phyloP scores from a whole-genome alignment of 2,329 filamentous ascomycete species.

The Alternaria sp. region DNA sequence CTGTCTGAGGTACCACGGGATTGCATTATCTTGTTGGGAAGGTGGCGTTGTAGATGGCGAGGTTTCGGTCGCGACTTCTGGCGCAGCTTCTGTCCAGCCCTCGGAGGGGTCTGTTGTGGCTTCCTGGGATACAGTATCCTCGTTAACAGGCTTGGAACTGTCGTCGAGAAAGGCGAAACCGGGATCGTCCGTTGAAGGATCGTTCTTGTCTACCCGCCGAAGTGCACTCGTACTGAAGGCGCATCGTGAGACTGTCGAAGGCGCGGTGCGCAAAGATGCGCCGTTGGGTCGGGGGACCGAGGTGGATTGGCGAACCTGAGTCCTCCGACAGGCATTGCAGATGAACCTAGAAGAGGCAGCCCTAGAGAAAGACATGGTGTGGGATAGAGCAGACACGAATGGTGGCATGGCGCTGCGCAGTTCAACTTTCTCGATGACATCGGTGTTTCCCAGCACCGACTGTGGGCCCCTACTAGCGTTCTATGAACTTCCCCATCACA shows the following conservation, averaged over 20 bases:
- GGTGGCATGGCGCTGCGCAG: not conserved
- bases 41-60: slow-evolving; percentile 5
- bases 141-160: not conserved
- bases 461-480: not conserved
- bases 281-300: slow-evolving; percentile 6
- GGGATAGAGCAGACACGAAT: not conserved
- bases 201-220: slow-evolving; percentile 21
- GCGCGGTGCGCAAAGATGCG: slow-evolving; percentile 7
- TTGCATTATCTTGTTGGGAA: slow-evolving; percentile 23
- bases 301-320: slow-evolving; percentile 12
- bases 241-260: slow-evolving; percentile 16
- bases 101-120: not conserved
- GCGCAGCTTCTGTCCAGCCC: slow-evolving; percentile 6
- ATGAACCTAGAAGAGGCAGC: slow-evolving; percentile 27
- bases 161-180: slow-evolving; percentile 20
- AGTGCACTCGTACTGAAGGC: slow-evolving; percentile 29
- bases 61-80: slow-evolving; percentile 4
- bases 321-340: slow-evolving; percentile 31
- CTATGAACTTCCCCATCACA: not conserved
- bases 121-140: not conserved
- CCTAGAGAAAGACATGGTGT: slow-evolving; percentile 33
- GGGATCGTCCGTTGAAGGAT: slow-evolving; percentile 14
- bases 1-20: slow-evolving; percentile 84
- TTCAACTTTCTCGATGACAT: slow-evolving; percentile 7
- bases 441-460: slow-evolving; percentile 6